phyloP scores from a whole-genome alignment of 2,329 filamentous ascomycete species.

The Aspergillus eucalypticola region DNA sequence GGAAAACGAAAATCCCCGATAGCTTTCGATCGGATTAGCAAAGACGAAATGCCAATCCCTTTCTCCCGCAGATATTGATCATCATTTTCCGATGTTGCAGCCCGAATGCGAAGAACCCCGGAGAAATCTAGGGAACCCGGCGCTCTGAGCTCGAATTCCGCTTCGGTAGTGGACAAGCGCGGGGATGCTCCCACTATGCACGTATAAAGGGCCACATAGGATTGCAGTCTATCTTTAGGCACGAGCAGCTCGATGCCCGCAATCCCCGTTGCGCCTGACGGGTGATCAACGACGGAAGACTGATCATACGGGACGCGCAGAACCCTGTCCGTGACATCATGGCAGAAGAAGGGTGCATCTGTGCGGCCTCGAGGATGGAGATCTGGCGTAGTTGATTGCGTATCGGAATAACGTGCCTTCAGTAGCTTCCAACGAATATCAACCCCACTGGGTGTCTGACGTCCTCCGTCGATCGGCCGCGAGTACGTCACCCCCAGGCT shows the following conservation, averaged over 20 bases:
- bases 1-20: conserved; percentile 6
- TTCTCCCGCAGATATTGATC: conserved; percentile 13
- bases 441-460: conserved; percentile 8
- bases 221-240: background rate
- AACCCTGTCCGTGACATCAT: conserved; percentile 16
- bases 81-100: conserved; percentile 3
- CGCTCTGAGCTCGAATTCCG: conserved; percentile 9
- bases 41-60: conserved; percentile 12
- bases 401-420: conserved; percentile 3
- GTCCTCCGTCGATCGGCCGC: conserved; percentile 10
- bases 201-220: conserved; percentile 7
- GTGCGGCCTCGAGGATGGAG: conserved; percentile 14
- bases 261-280: conserved; percentile 13
- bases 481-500: conserved; percentile 11
- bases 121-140: conserved; percentile 4
- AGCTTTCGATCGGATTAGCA: conserved; percentile 8
- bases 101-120: conserved; percentile 9
- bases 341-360: conserved; percentile 18
- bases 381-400: background rate
- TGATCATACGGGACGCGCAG: conserved; percentile 10
- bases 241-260: conserved; percentile 14
- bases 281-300: conserved; percentile 5
- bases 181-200: conserved; percentile 12
- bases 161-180: background rate
- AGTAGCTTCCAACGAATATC: conserved; percentile 15